Evolutionary conservation across 2,329 filamentous ascomycete species (phyloP).

Genomic region (Fusarium sp.): DNA sequence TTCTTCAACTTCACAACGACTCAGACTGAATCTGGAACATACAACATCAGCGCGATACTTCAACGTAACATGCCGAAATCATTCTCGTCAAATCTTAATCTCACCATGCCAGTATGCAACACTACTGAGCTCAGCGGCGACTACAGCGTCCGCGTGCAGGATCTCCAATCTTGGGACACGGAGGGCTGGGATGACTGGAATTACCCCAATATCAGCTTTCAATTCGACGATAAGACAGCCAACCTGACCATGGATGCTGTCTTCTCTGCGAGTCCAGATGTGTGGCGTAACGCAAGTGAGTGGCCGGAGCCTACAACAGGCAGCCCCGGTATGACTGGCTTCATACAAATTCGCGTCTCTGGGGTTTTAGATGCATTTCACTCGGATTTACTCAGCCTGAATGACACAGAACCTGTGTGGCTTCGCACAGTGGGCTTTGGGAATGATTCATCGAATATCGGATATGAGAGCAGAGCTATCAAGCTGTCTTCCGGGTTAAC

Average conservation of each 20-base stretch:
- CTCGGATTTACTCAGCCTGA: background rate
- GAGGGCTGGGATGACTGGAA: conserved; percentile 9
- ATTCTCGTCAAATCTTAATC: background rate
- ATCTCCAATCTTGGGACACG: fast-evolving
- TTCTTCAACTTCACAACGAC: conserved; percentile 8
- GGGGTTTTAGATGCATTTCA: conserved; percentile 4
- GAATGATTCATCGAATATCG: conserved; percentile 9
- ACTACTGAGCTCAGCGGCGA: background rate
- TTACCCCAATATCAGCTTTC: background rate
- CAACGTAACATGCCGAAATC: background rate
- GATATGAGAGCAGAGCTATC: background rate
- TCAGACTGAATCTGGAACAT: background rate
- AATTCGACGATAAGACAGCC: conserved; percentile 12
- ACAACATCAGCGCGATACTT: background rate
- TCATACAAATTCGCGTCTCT: background rate
- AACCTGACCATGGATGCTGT: background rate
- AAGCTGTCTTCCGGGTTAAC: background rate
- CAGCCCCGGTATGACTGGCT: background rate
- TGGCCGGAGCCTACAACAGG: background rate
- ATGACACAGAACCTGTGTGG: background rate
- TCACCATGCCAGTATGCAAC: conserved; percentile 15
- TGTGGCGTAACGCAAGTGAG: background rate
- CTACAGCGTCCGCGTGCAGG: background rate
- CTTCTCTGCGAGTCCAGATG: background rate
- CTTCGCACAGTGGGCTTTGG: conserved; percentile 7